phyloP scores from a whole-genome alignment of 148 eudicot species.

The Polygonum maritimum region DNA sequence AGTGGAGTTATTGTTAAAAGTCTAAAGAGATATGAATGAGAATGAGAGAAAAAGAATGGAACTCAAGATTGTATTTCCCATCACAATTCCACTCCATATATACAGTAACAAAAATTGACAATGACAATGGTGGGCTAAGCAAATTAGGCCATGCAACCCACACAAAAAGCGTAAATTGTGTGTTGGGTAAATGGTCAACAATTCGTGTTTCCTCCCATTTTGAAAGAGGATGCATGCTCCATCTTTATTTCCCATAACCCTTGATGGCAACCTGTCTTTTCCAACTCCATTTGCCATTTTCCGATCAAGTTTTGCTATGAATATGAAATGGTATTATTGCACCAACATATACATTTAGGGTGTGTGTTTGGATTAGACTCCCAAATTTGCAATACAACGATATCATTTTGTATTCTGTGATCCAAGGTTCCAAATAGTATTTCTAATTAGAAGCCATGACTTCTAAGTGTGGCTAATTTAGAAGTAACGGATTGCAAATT shows the following conservation, averaged over 20 bases:
- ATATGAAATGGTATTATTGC: neutral
- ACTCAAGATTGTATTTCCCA: neutral
- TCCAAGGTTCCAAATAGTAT: neutral
- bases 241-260: neutral
- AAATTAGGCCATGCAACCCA: neutral
- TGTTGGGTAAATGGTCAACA: neutral
- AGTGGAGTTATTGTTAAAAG: neutral
- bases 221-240: neutral
- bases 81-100: neutral
- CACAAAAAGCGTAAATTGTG: neutral
- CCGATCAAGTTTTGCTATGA: neutral
- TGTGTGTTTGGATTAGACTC: neutral
- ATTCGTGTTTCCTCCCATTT: neutral
- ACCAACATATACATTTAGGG: no score
- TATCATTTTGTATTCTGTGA: neutral
- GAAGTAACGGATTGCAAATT: neutral
- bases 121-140: slow-evolving; percentile 6
- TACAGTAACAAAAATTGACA: neutral
- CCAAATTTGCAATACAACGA: neutral
- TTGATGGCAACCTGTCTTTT: neutral
- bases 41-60: neutral
- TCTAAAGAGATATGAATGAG: neutral
- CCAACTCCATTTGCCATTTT: neutral
- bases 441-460: no score
- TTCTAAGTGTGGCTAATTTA: neutral